These are phyloP conservation scores for Phyllosticta citrichinensis DNA, from an alignment of 2,329 filamentous ascomycete genomes.

Conservation along the genomic window DNA sequence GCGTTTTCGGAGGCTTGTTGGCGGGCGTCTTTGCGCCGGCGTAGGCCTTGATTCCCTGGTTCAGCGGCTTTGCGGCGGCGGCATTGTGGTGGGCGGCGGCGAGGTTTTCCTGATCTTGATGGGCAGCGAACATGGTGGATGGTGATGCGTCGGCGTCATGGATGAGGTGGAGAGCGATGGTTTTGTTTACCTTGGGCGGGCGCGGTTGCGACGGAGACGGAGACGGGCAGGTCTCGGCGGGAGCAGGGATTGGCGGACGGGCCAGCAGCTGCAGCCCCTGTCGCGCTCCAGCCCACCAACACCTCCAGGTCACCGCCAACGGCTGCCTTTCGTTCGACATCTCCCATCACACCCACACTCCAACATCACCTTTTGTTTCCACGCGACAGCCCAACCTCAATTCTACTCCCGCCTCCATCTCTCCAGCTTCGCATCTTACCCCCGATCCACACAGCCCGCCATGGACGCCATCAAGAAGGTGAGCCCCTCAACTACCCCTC, in stretches of 20 bases:
- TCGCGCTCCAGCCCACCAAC: not conserved
- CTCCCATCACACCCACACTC: slow-evolving; percentile 1
- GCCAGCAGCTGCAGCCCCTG: slow-evolving; percentile 1
- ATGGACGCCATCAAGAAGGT: slow-evolving; percentile 38
- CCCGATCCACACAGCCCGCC: slow-evolving; percentile 9
- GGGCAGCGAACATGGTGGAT: slow-evolving; percentile 58
- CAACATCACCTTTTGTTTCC: not conserved
- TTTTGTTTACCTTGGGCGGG: not conserved
- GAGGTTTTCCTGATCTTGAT: slow-evolving; percentile 78
- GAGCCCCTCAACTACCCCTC: slow-evolving; percentile 17
- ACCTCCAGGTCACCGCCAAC: slow-evolving; percentile 4
- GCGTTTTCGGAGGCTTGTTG: slow-evolving; percentile 68
- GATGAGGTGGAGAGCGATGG: slow-evolving; percentile 18
- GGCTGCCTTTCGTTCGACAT: not conserved
- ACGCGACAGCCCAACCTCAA: not conserved
- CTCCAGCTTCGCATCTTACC: not conserved
- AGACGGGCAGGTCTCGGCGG: not conserved
- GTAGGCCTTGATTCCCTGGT: slow-evolving; percentile 52
- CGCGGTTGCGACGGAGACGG: not conserved
- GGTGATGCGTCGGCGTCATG: slow-evolving; percentile 14
- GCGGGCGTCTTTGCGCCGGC: slow-evolving; percentile 66
- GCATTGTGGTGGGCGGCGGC: slow-evolving; percentile 63
- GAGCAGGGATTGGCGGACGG: not conserved
- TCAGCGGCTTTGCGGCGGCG: slow-evolving; percentile 60
- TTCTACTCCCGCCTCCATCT: not conserved